Conservation (phyloP, 2,329 filamentous ascomycete species). For the Ilyonectria robusta region DNA sequence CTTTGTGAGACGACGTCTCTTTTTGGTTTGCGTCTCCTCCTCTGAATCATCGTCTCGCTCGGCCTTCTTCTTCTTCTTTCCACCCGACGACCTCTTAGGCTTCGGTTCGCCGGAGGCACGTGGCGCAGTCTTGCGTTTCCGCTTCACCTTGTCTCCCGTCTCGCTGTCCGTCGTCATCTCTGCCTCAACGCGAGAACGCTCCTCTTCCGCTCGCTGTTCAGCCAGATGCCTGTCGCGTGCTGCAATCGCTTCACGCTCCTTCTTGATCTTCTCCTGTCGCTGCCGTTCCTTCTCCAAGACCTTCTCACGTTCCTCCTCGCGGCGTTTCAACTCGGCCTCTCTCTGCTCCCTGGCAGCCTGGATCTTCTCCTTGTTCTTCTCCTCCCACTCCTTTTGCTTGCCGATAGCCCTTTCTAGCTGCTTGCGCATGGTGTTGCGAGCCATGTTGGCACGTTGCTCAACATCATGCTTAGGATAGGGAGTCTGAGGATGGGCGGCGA, state of each 20-base stretch:
- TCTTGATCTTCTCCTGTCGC: constrained; percentile 84
- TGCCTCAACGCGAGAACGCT: constrained; percentile 66
- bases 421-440: constrained; percentile 91
- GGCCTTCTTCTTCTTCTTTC: constrained; percentile 65
- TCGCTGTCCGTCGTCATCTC: constrained; percentile 87
- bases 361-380: constrained; percentile 91
- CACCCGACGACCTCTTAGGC: constrained; percentile 53
- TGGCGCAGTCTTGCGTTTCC: constrained; percentile 75
- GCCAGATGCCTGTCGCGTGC: constrained; percentile 82
- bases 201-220: constrained; percentile 67
- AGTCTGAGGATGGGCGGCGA: constrained; percentile 74
- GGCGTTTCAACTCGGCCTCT: constrained; percentile 82
- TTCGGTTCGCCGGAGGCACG: constrained; percentile 58
- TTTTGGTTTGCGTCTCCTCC: constrained; percentile 67
- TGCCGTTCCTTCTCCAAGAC: constrained; percentile 79
- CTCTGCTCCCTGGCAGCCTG: constrained; percentile 84
- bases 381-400: constrained; percentile 91
- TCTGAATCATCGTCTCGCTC: constrained; percentile 58
- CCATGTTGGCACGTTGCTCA: constrained; percentile 97
- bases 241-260: constrained; percentile 85
- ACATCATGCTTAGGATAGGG: constrained; percentile 93
- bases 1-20: constrained; percentile 72
- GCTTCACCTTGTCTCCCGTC: constrained; percentile 84
- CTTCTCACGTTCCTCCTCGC: constrained; percentile 82
- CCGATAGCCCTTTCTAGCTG: constrained; percentile 90